A percentile compares a stretch with the other conserved stretches of the same genome.
phyloP scores from a whole-genome alignment of 495 filamentous ascomycete genomes.

The Cercophora samala region DNA sequence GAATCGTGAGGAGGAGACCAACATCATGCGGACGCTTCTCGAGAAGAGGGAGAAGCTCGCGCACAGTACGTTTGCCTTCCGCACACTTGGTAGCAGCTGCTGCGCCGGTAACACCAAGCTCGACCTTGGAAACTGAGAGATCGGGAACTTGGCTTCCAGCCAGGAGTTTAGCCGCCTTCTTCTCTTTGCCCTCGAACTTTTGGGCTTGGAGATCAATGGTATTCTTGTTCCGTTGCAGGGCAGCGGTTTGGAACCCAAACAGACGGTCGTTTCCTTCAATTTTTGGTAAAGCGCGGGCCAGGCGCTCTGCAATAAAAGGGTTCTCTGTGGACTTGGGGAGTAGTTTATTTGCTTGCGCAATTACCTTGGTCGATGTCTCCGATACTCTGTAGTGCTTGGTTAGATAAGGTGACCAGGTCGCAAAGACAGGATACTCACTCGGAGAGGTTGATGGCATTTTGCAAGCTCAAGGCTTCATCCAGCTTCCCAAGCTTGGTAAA shows the following conservation, averaged over 20 bases:
- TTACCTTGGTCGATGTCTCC: constrained; percentile 70
- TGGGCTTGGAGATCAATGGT: constrained; percentile 70
- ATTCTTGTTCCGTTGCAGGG: constrained; percentile 66
- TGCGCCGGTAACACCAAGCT: constrained; percentile 73
- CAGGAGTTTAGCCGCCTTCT: constrained; percentile 60
- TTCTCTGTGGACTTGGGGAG: constrained; percentile 61
- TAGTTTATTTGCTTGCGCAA: constrained; percentile 76
- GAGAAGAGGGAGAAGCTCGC: constrained; percentile 67
- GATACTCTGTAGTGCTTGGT: constrained; percentile 56
- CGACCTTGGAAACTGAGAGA: constrained; percentile 55
- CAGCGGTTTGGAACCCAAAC: constrained; percentile 71
- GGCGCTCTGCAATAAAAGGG: constrained; percentile 71
- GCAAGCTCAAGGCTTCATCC: constrained; percentile 66
- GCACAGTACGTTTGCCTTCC: constrained; percentile 66
- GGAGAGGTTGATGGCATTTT: constrained; percentile 53
- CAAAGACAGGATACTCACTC: constrained; percentile 33
- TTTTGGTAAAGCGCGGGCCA: constrained; percentile 56
- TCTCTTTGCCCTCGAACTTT: constrained; percentile 71
- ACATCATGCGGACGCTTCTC: constrained; percentile 76
- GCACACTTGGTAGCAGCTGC: constrained; percentile 67
- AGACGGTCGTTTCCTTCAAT: constrained; percentile 63
- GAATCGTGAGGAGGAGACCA: constrained; percentile 75
- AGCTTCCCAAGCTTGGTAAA: constrained; percentile 66
- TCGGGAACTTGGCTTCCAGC: constrained; percentile 47
- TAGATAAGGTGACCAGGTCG: constrained; percentile 2